Evolutionary conservation across 306 rosid species (phyloP).

Genomic region (Lathyrus oleraceus): DNA sequence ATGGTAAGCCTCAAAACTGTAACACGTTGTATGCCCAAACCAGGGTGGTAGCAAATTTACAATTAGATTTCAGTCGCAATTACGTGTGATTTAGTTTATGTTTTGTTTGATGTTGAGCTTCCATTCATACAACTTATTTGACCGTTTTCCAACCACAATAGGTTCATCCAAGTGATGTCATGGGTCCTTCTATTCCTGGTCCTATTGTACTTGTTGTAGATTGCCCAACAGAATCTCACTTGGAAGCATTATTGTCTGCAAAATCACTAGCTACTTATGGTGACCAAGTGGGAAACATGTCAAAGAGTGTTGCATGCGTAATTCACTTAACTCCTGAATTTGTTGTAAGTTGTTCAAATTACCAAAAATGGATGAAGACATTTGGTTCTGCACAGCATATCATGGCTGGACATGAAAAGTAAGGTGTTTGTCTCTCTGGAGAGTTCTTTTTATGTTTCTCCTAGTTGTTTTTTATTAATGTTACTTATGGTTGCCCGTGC

Average conservation of each 20-base stretch:
- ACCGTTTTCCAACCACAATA: conserved; percentile 39
- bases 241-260: conserved; percentile 59
- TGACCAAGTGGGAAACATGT: conserved; percentile 47
- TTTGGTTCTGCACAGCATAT: conserved; percentile 81
- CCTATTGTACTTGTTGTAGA: conserved; percentile 91
- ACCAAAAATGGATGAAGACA: conserved; percentile 86
- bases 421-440: conserved; percentile 25
- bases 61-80: conserved; percentile 15
- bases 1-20: conserved; percentile 55
- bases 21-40: conserved; percentile 18
- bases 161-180: conserved; percentile 93
- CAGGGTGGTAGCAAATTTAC: conserved; percentile 17
- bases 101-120: conserved; percentile 29
- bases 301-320: conserved; percentile 64
- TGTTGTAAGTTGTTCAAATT: conserved; percentile 51
- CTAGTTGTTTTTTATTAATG: conserved; percentile 20
- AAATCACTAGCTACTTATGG: conserved; percentile 58
- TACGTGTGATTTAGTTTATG: conserved; percentile 27
- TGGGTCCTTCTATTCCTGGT: conserved; percentile 91
- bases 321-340: conserved; percentile 87
- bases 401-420: conserved; percentile 93
- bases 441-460: conserved; percentile 19
- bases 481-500: conserved; percentile 20
- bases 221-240: conserved; percentile 85
- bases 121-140: conserved; percentile 19